Evolutionary conservation across 768 basidiomycete genomes (phyloP), one percentile per base, ranked within the genome.

Genomic region (Gyrodon lividus): DNA sequence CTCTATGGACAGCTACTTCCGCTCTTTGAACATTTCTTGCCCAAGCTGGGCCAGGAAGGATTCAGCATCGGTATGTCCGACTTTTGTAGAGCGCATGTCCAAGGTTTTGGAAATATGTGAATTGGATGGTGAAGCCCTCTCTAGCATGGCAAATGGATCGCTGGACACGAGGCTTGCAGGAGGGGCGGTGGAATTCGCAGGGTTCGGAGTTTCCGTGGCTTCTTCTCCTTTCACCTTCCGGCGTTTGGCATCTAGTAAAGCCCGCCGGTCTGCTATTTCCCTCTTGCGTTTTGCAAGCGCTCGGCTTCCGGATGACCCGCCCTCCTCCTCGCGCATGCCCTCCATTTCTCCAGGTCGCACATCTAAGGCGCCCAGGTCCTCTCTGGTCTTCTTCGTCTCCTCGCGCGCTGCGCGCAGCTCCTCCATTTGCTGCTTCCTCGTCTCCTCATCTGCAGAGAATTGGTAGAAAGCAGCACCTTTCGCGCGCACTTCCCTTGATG

Each of bases 401-500:
- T 80, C 77, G 38, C 92, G 76, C 2, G 77, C 78, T 4, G 72
- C 65, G 51, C 78, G 81, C 12, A 98, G 72, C 49, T 88, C 89
- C 50, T 90, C 90, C 92, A 95, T 90, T 66, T 98, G 86, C 44
- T 74, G 72, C 56, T 72, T 73, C 38, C 97, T 77, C 24, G 80
- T 82, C 57, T 89, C 88, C 61, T 93, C 91, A 59, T 97, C 92
- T 3, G 67, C 79, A 12, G 92, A 91, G 69, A 98, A 95, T 65
- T 91, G 88, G 68, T 96, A 97, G 70, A 89, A 92, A 1, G 83
- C 94, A 1, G 96, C 95, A 39, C 90, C 97, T 67, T 86, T 87
- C 12, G 88, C 82, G 14, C 97, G 89, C 17, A 89, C 84, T 70
- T 99, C 96, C 45, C 70, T 73, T 0, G 81, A 77, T 0, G 91